Percentiles rank a stretch among this genome's conserved stretches.
Conservation (phyloP, 805 yeast genomes). For the Scheffersomyces spartinae region DNA sequence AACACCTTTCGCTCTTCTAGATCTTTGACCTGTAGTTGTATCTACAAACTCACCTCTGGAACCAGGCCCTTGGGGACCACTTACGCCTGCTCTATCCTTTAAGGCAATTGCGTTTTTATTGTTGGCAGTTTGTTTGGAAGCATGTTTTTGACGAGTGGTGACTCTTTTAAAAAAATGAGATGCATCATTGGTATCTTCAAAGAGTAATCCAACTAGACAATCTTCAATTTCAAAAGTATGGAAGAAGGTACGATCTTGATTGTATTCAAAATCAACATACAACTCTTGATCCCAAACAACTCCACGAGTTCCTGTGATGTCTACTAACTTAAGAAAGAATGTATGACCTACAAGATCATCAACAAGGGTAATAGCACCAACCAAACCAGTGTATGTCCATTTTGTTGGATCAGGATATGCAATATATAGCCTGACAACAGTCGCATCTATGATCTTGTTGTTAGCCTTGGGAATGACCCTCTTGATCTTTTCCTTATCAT, state of each 20-base stretch:
- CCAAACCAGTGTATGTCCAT: slow-evolving; percentile 83
- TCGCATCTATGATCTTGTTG: slow-evolving; percentile 80
- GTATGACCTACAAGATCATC: slow-evolving; percentile 94
- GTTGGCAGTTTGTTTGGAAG: slow-evolving; percentile 71
- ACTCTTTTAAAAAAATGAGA: slow-evolving; percentile 75
- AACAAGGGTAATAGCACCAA: slow-evolving; percentile 79
- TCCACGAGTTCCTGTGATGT: slow-evolving; percentile 70
- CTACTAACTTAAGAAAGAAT: slow-evolving; percentile 81
- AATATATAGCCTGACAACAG: slow-evolving; percentile 80
- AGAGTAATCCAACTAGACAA: slow-evolving; percentile 74
- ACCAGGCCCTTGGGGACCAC: slow-evolving; percentile 33
- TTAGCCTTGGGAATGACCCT: slow-evolving; percentile 80
- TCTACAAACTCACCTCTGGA: slow-evolving; percentile 54
- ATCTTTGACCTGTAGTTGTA: slow-evolving; percentile 40
- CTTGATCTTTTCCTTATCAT: slow-evolving; percentile 82
- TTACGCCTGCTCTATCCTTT: slow-evolving; percentile 35
- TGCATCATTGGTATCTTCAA: slow-evolving; percentile 85
- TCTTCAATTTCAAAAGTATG: slow-evolving; percentile 92
- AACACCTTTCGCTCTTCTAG: slow-evolving; percentile 44
- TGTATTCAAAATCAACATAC: slow-evolving; percentile 76
- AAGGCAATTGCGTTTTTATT: slow-evolving; percentile 84
- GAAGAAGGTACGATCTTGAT: slow-evolving; percentile 90
- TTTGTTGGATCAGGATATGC: slow-evolving; percentile 74
- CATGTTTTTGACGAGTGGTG: slow-evolving; percentile 64
- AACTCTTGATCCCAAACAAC: slow-evolving; percentile 97